Evolutionary conservation across 2,329 filamentous ascomycete genomes (phyloP), one percentile per base, ranked within the genome.

Genomic region (Pyrenochaeta sp.): DNA sequence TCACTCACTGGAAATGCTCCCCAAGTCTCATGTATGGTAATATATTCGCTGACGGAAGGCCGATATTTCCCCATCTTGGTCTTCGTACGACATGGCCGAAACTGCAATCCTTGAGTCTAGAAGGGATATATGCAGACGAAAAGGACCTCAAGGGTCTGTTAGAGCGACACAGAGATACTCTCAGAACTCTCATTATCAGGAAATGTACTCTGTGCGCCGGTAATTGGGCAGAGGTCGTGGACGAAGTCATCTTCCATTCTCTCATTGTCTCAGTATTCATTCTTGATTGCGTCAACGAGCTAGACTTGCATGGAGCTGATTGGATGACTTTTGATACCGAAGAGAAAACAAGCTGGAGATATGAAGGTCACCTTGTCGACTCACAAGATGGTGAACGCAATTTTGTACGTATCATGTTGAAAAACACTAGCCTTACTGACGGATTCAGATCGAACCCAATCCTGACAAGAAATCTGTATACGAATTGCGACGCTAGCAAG

Each of bases 181-280:
- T 74, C 3, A 33, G 9, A 5, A 50, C 53, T 3, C 18, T 68
- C 3, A 36, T 23, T 1, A 62, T 71, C 33, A 43, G 39, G 1
- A 30, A 45, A 12, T 69, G 52, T 40, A 60, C 54, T 36, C 49
- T 73, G 2, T 29, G 41, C 6, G 30, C 45, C 7, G 69, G 69
- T 9, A 9, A 32, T 2, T 73, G 71, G 69, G 58, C 61, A 7
- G 62, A 68, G 11, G 15, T 73, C 18, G 67, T 71, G 1, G 63
- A 71, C 21, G 60, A 71, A 18, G 60, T 71, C 4, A 33, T 71
- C 3, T 61, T 59, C 18, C 54, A 49, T 15, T 59, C 68, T 1
- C 47, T 39, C 7, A 61, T 71, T 4, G 9, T 23, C 2, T 39
- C 42, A 1, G 9, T 27, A 14, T 73, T 72, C 33, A 29, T 33